Evolutionary conservation across 768 basidiomycete genomes (phyloP).

Genomic region (Tremella mesenterica): DNA sequence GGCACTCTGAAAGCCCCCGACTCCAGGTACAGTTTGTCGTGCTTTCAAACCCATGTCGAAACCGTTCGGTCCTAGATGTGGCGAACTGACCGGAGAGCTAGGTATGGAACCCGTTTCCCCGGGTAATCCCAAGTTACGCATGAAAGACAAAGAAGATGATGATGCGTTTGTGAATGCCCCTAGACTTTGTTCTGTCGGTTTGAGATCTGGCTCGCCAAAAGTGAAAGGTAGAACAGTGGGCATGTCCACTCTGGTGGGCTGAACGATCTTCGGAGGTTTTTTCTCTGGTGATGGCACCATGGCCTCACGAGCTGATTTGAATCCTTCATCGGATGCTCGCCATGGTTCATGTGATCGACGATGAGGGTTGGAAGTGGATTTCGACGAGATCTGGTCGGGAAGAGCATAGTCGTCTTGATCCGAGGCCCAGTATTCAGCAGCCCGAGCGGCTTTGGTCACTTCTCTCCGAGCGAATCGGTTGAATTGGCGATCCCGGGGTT

Average conservation of each 20-base stretch:
- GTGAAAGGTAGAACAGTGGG: slow-evolving; percentile 27
- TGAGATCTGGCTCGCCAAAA: slow-evolving; percentile 14
- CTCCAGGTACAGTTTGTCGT: background rate
- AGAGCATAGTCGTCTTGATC: slow-evolving; percentile 43
- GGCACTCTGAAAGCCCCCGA: background rate
- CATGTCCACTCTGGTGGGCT: slow-evolving; percentile 20
- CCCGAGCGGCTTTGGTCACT: slow-evolving; percentile 32
- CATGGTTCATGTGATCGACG: background rate
- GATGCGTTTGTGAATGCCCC: slow-evolving; percentile 24
- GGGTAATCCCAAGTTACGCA: slow-evolving; percentile 39
- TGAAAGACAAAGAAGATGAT: slow-evolving; percentile 22
- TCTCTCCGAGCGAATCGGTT: slow-evolving; percentile 35
- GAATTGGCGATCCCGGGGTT: slow-evolving; percentile 23
- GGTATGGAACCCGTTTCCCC: background rate
- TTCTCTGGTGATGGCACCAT: slow-evolving; percentile 1
- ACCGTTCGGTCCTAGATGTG: background rate
- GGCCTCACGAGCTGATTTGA: slow-evolving; percentile 25
- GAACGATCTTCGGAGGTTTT: slow-evolving; percentile 14
- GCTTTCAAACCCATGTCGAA: slow-evolving; percentile 3
- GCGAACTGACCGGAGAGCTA: background rate
- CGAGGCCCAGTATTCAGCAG: slow-evolving; percentile 42
- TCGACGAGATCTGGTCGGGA: slow-evolving; percentile 12
- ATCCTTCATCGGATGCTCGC: slow-evolving; percentile 11
- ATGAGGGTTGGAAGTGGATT: background rate
- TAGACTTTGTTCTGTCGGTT: slow-evolving; percentile 12